Base-by-base conservation (phyloP, 2,329 filamentous ascomycete species). In the Magnaporthiopsis rhizophila region DNA sequence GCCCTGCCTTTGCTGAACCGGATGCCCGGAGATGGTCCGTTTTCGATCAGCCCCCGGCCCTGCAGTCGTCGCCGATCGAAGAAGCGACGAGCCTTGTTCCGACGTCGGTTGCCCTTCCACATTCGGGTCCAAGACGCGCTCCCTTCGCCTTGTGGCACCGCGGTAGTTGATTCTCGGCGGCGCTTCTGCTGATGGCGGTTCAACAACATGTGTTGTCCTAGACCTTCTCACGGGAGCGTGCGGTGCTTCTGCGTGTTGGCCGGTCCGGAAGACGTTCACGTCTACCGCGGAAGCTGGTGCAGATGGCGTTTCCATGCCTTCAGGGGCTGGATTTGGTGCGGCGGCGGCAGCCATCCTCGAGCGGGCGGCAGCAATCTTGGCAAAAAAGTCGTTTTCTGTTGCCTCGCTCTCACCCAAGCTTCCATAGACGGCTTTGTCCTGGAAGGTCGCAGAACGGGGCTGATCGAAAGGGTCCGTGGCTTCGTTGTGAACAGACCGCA, bases 21-120 rank as follows among this genome's bases (percentile, higher is more conserved):
- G 84, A 69, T 96, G 91, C 4, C 94, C 94, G 57, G 94, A 97
- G n/a, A 96, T 85, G 1, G 92, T 97, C 69, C 94, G 87, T 78
- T 97, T 98, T 74, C 92, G 86, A 66, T 93, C 90, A 18, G 81
- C 77, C 4, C 78, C 80, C 26, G 81, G 74, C 21, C 74, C 67
- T 67, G 79, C 69, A 67, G 76, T 64, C 59, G 67, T 72, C 24
- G 79, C 71, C 64, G 78, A 70, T 77, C 79, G 72, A 76, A 69
- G 74, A 61, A 70, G 71, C 60, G 68, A 73, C 67, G 70, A 76
- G 8, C 28, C 21, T 1, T 77, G 73, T 56, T 85, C 83, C 2
- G 74, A 69, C 61, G 79, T 71, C 28, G 64, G 45, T n/a, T 64
- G 38, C 24, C 59, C 24, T 12, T 68, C 67, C 26, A 38, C 38